Percentiles rank a stretch among this genome's conserved stretches.
Conservation (phyloP, 2,329 filamentous ascomycete genomes). For the Ophiostoma quercus region DNA sequence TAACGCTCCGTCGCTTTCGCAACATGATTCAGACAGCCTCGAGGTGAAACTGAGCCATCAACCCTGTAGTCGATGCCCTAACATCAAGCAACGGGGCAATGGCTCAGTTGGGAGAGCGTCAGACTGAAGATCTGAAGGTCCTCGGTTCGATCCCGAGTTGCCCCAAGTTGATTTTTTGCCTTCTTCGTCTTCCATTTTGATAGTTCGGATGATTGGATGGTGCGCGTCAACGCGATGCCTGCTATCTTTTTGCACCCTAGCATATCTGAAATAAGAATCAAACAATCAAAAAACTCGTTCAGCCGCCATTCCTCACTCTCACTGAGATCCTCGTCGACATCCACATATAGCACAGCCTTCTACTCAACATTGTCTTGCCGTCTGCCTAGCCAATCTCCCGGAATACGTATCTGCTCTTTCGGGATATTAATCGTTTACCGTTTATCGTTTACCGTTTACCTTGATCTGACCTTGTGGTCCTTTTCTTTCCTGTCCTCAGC, state of each 20-base stretch:
- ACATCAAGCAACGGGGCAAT: constrained; percentile 15
- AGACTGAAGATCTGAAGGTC: constrained; percentile 20
- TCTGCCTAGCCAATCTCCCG: neutral
- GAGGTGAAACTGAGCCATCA: neutral
- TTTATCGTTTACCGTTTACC: neutral
- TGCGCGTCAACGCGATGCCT: neutral
- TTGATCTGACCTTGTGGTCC: neutral
- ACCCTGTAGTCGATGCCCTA: neutral
- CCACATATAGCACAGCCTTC: neutral
- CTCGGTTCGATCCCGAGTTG: constrained; percentile 21
- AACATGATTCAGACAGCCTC: neutral
- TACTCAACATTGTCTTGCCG: neutral
- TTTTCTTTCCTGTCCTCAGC: neutral
- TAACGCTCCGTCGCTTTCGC: neutral
- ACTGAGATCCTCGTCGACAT: neutral
- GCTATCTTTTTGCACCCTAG: neutral
- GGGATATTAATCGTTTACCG: neutral
- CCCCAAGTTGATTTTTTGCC: constrained; percentile 13
- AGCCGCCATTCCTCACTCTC: neutral
- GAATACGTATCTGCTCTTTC: neutral
- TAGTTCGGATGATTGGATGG: neutral
- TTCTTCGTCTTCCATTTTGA: neutral
- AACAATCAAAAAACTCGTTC: neutral
- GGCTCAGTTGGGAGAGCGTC: constrained; percentile 20
- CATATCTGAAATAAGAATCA: neutral